Evolutionary conservation across 1,284 basidiomycete genomes (phyloP).

Genomic region (Megacollybia platyphylla): DNA sequence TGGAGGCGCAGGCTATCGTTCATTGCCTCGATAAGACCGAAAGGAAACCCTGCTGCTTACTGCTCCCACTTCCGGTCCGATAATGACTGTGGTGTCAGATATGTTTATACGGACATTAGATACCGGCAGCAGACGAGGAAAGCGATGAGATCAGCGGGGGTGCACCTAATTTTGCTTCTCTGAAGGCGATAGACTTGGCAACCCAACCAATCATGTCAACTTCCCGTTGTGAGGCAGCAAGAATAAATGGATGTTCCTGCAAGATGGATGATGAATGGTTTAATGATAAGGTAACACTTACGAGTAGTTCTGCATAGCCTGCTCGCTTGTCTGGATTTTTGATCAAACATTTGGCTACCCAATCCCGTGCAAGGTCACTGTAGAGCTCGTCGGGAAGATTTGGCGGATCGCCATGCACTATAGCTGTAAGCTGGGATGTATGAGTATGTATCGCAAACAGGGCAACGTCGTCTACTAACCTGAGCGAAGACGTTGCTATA

Average conservation of each 20-base stretch:
- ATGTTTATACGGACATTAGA: no score
- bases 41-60: no score
- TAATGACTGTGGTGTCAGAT: neutral
- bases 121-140: no score
- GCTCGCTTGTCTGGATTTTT: constrained; percentile 74
- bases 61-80: neutral
- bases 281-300: constrained; percentile 15
- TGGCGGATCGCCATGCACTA: constrained; percentile 90
- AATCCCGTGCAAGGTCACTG: constrained; percentile 40
- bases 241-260: constrained; percentile 61
- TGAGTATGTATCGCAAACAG: constrained; percentile 24
- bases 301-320: constrained; percentile 77
- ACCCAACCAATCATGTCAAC: constrained; percentile 87
- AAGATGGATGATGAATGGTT: neutral
- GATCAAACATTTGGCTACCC: constrained; percentile 51
- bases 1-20: no score
- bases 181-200: constrained; percentile 34
- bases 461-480: constrained; percentile 1
- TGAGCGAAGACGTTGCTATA: constrained; percentile 86
- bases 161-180: constrained; percentile 6
- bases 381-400: constrained; percentile 51
- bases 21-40: no score
- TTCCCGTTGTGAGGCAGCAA: constrained; percentile 35
- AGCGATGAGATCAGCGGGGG: neutral
- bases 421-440: constrained; percentile 65